Evolutionary conservation across 176 grass and related monocot genomes (phyloP).

Genomic region (Phoenix dactylifera): DNA sequence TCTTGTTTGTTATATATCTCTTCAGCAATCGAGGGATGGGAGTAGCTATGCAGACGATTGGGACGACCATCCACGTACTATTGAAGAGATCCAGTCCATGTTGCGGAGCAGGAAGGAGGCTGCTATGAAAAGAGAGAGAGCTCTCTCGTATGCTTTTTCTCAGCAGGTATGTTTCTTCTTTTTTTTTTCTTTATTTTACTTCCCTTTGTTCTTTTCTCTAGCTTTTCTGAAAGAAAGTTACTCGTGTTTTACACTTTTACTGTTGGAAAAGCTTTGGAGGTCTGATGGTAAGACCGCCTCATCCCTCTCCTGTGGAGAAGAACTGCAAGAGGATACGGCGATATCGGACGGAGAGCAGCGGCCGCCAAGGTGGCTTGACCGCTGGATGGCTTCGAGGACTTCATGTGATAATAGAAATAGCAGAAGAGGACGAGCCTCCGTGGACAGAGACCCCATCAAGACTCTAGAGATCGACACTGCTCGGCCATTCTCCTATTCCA

Average conservation of each 20-base stretch:
- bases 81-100: constrained; percentile 91
- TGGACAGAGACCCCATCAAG: constrained; percentile 71
- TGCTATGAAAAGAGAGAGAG: constrained; percentile 71
- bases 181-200: too few species aligned
- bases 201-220: neutral
- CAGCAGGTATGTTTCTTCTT: constrained; percentile 48
- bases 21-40: constrained; percentile 59
- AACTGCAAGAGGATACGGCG: constrained; percentile 23
- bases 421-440: constrained; percentile 46
- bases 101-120: constrained; percentile 76
- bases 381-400: constrained; percentile 79
- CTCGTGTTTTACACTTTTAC: too few species aligned
- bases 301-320: constrained; percentile 39
- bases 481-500: constrained; percentile 69
- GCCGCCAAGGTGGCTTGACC: constrained; percentile 61
- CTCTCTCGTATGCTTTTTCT: constrained; percentile 88
- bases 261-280: neutral
- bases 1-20: too few species aligned
- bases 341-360: constrained; percentile 17
- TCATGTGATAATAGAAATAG: constrained; percentile 70
- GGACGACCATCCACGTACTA: constrained; percentile 73
- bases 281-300: constrained; percentile 33
- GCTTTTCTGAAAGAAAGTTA: too few species aligned
- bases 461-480: constrained; percentile 82
- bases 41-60: constrained; percentile 87